Evolutionary conservation across 352 stramenopile genomes (phyloP), one percentile per base, ranked within the genome.

Genomic region (Globisporangium polare): DNA sequence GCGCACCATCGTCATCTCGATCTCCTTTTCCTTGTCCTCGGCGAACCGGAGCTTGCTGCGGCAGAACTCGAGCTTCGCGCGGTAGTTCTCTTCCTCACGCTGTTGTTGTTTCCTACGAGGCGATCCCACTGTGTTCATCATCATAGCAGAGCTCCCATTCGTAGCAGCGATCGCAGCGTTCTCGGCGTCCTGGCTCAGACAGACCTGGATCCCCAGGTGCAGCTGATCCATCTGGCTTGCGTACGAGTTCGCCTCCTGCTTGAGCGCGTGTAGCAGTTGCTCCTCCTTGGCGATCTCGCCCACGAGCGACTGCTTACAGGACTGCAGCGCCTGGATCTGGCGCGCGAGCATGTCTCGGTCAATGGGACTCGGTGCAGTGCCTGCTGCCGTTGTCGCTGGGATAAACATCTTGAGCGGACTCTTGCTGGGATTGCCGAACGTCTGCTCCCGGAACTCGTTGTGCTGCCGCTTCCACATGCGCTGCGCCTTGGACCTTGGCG

Each of bases 11-110:
- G 79, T 75, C 4, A 67, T 76, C 43, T 92, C 83, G 29, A 93
- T 89, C 54, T 90, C 76, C 22, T 77, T 77, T 54, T 90, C 81
- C 42, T 86, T 88, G 51, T 88, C 71, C 58, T 90, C 77, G 0
- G 71, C 75, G 43, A 87, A 78, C 15, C 72, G 73, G 10, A 89
- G 72, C 49, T 90, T 88, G 56, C 65, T 80, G 1, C 77, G 68
- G 10, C 86, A 61, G 57, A 85, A 75, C 53, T 90, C 78, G n/a
- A 90, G 62, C 33, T 74, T 74, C 4, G 73, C 73, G 13, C 73
- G 79, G 22, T 68, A 54, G 18, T 63, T 80, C 52, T 80, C 71
- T 26, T 83, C 73, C 35, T 85, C 74, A 22, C 71, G 70, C 57
- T 73, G 63, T 5, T 68, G 31, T 59, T 73, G 26, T 43, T 64